Conservation (phyloP, 768 basidiomycete genomes). For the Clitopilus hobsonii region DNA sequence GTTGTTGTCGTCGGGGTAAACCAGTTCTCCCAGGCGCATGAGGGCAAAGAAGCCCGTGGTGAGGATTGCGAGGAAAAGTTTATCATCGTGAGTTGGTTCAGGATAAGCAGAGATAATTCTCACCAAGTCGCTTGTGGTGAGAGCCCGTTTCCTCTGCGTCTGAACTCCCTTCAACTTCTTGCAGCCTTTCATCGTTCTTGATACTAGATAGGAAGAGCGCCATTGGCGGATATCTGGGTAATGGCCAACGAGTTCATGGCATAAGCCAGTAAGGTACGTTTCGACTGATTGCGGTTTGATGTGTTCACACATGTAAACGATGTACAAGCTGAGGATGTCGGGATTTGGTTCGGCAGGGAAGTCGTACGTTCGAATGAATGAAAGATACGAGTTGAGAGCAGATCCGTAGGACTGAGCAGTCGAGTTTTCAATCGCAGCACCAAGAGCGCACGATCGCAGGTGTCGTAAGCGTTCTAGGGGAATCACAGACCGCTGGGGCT, state of each 20-base stretch:
- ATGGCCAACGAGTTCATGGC: constrained; percentile 21
- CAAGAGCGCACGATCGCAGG: neutral
- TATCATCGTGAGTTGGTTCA: constrained; percentile 12
- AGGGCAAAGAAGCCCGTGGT: constrained; percentile 20
- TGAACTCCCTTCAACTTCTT: neutral
- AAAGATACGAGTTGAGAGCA: constrained; percentile 30
- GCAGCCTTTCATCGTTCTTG: neutral
- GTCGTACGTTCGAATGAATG: constrained; percentile 24
- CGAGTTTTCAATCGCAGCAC: constrained; percentile 17
- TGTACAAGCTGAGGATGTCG: constrained; percentile 31
- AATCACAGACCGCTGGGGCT: neutral
- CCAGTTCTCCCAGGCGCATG: constrained; percentile 21
- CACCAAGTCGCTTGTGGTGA: constrained; percentile 7
- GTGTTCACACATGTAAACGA: constrained; percentile 27
- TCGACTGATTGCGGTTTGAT: constrained; percentile 30
- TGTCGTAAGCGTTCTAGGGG: neutral
- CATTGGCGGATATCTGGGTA: constrained; percentile 12
- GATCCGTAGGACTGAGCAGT: constrained; percentile 23
- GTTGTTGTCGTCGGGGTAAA: constrained; percentile 13
- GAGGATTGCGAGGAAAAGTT: constrained; percentile 23
- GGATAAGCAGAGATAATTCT: constrained; percentile 1
- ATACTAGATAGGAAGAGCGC: neutral
- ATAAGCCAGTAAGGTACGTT: constrained; percentile 32
- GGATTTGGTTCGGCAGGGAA: constrained; percentile 29
- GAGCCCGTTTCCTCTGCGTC: neutral